A percentile compares a stretch with the other conserved stretches of the same genome.
These are phyloP conservation scores for Rhodamnia rubescens DNA, from an alignment of 345 rosid genomes.

Conservation along the genomic window DNA sequence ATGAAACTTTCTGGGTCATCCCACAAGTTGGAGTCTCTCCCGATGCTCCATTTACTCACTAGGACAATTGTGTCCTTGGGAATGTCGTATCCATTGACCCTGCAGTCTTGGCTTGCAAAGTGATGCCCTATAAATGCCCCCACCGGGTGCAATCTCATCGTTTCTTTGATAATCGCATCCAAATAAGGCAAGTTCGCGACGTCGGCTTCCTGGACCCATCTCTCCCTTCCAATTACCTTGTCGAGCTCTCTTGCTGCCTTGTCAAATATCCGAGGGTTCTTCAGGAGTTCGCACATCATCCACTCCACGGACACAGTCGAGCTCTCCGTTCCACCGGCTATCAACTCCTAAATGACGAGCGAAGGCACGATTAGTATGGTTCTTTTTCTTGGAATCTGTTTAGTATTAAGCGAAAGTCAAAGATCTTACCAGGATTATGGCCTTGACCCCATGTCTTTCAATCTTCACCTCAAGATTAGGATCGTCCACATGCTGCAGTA, in stretches of 20 bases:
- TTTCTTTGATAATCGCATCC: slow-evolving; percentile 20
- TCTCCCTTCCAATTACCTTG: slow-evolving; percentile 10
- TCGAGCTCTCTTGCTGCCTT: slow-evolving; percentile 20
- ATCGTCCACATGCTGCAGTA: neutral
- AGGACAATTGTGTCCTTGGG: slow-evolving; percentile 3
- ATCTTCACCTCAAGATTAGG: neutral
- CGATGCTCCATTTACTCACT: slow-evolving; percentile 4
- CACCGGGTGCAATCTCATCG: slow-evolving; percentile 13
- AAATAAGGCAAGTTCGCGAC: slow-evolving; percentile 16
- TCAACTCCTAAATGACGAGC: neutral
- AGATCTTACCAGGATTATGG: neutral
- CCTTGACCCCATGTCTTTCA: neutral
- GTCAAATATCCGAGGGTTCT: slow-evolving; percentile 4
- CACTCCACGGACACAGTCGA: slow-evolving; percentile 11
- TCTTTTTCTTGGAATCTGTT: too few species aligned
- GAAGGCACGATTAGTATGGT: too few species aligned
- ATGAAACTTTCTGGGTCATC: slow-evolving; percentile 2
- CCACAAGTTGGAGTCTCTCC: slow-evolving; percentile 11
- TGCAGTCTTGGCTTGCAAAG: neutral
- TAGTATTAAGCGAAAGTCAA: neutral
- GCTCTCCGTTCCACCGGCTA: slow-evolving; percentile 13
- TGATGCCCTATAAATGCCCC: neutral
- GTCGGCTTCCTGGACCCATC: slow-evolving; percentile 24
- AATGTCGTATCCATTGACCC: slow-evolving; percentile 2
- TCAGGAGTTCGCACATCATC: slow-evolving; percentile 13